Evolutionary conservation across 768 basidiomycete genomes (phyloP), one percentile per base, ranked within the genome.

Genomic region (Auricularia sp.): DNA sequence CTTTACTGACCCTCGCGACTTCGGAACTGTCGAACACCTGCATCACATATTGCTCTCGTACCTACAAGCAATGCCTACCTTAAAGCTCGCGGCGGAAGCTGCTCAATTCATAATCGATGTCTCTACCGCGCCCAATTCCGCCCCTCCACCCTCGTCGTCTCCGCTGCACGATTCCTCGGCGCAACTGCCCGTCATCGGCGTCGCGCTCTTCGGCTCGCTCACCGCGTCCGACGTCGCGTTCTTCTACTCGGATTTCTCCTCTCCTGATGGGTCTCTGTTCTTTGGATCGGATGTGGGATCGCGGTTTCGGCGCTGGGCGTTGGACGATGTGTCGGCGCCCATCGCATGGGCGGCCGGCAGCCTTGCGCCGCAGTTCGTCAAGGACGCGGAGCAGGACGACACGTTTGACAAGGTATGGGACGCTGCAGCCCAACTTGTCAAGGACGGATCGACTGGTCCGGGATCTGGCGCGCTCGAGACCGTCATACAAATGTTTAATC

Each of bases 141-240:
- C 74, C 11, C 81, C 84, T 7, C 82, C 84, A 3, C 67, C 75
- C 3, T 72, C 72, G 21, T 69, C 75, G 33, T 77, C 81, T 10
- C 47, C 72, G 14, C 72, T 84, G 4, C 78, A 74, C 63, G 69
- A 74, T 62, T 74, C 78, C 2, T 68, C 86, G n/a, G 67, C 77
- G 11, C 70, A 74, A 1, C 74, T 87, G 56, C 87, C 85, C 29
- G 66, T 74, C 1, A 69, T 88, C 42, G 86, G 87, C 72, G 83
- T 86, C 3, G 85, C 84, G 1, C 69, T 87, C n/a, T 87, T 87
- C 70, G 87, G 86, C 5, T 74, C 79, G 14, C 71, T 87, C 33
- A 69, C 71, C 14, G 77, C 80, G 18, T 67, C 78, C 3, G 86
- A 87, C 69, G 71, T 85, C 35, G 67, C 68, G 42, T 79, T 75